Evolutionary conservation across 169 alveolate genomes (phyloP).

Genomic region (Babesia ovis): DNA sequence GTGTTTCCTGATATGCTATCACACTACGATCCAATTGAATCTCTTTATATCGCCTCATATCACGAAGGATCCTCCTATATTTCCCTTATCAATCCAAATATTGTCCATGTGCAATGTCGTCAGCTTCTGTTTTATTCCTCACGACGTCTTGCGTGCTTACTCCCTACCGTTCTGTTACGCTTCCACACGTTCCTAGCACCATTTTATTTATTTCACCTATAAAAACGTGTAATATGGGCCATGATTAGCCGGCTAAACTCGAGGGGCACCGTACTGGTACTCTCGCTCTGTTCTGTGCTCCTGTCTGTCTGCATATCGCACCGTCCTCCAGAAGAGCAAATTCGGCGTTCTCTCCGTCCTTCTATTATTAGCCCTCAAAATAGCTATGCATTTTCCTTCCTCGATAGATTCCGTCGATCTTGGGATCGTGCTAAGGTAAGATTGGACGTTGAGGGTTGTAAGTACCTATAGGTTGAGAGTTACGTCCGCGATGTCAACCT

Average conservation of each 20-base stretch:
- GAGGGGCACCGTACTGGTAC: background rate
- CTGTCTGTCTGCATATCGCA: background rate
- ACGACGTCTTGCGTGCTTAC: too few relatives aligned
- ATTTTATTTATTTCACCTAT: too few relatives aligned
- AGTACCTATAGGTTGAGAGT: slow-evolving; percentile 40
- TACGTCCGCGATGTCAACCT: slow-evolving; percentile 59
- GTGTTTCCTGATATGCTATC: too few relatives aligned
- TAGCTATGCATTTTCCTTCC: background rate
- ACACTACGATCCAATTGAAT: too few relatives aligned
- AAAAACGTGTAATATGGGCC: slow-evolving; percentile 11
- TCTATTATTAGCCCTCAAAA: background rate
- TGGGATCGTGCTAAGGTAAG: slow-evolving; percentile 39
- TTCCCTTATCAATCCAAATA: too few relatives aligned
- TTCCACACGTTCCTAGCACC: too few relatives aligned
- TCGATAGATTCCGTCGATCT: slow-evolving; percentile 8
- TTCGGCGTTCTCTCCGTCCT: background rate
- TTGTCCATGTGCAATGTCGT: too few relatives aligned
- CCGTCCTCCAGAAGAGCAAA: background rate
- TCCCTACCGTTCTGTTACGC: too few relatives aligned
- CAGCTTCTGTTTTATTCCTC: too few relatives aligned
- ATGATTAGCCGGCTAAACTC: background rate
- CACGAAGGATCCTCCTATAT: too few relatives aligned
- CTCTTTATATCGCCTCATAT: too few relatives aligned
- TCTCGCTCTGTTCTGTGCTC: background rate
- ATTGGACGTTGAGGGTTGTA: background rate